Evolutionary conservation across 345 rosid genomes (phyloP), one percentile per base, ranked within the genome.

Genomic region (Pistacia vera): DNA sequence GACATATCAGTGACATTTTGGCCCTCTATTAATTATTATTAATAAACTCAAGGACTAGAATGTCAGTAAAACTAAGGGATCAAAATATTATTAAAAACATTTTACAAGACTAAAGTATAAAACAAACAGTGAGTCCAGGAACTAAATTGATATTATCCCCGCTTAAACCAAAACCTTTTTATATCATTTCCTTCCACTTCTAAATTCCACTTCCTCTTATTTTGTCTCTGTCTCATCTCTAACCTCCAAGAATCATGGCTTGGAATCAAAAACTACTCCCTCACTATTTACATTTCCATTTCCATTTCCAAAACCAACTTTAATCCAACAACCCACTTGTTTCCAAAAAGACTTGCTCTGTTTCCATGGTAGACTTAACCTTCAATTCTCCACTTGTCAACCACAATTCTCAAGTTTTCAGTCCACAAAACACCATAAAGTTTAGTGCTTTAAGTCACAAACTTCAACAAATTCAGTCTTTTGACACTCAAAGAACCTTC

Each of bases 391-490:
- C 63, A 56, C 51, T 38, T 18, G 2, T 38, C 48, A 25, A 11
- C 30, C 49, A 10, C 51, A 52, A 5, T 75, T 65, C 60, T 41
- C 63, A 12, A 5, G 9, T 33, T 51, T 56, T 58, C 10, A 68
- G 14, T 54, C 64, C 44, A 14, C 72, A n/a, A 35, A 36, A 11
- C 33, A 70, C 63, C 30, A 51, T 36, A 16, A 64, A 55, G 22
- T 66, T 83, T 49, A 20, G 63, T 58, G 30, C 62, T 72, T 25
- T 38, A 58, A 75, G 44, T 22, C 11, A 36, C 30, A 35, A 5
- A 59, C 18, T 36, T 8, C 63, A 28, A 51, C 41, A 2, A 61
- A 13, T 46, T 17, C 66, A 3, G 11, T 75, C 52, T 46, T 72
- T 66, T 33, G 75, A 65, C 52, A 2, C 66, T 59, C 17, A 18